Evolutionary conservation across 345 rosid species (phyloP), one percentile per base, ranked within the genome.

Genomic region (Moricandia arvensis): DNA sequence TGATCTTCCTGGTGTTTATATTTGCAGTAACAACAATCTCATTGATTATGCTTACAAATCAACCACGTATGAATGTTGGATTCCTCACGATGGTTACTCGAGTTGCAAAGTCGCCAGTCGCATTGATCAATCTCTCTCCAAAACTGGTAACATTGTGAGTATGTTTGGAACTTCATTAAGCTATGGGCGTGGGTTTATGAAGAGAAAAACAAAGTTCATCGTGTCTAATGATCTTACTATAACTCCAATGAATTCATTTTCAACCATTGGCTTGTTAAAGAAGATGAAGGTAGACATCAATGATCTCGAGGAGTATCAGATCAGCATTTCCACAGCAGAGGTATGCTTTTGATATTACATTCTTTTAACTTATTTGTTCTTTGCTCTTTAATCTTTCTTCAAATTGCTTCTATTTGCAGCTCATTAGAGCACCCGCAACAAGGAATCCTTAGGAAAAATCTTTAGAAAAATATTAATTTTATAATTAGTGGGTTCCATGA

Each of bases 301-400:
- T 53, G 76, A 73, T 6, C 11, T 73, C 10, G 63, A 73, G 61
- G 69, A 49, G 27, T 9, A 35, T 21, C 17, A 21, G 0, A 24
- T 73, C 26, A 63, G 13, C 41, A 73, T 73, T 34, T 34, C 37
- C 11, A 63, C n/a, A 51, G 8, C 37, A 21, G 55, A 63, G 76
- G 69, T 72, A 24, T 33, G 41, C 12, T 7, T 15, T 9, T 60
- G 2, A 5, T 31, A 33, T 33, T 30, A 3, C 33, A 4, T 6
- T 13, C 16, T n/a, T 29, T 31, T 7, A 1, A 55, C 15, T 59
- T 29, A 1, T 29, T 6, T 29, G 6, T 4, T 59, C 24, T 21
- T 21, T 21, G 24, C 24, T 21, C 24, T 21, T 21, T 21, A 21
- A 21, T 21, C 24, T 21, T 21, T 21, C 24, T 21, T 21, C 24